These are phyloP conservation scores for Elongisporangium undulatum DNA, from an alignment of 352 stramenopile species.

Conservation along the genomic window DNA sequence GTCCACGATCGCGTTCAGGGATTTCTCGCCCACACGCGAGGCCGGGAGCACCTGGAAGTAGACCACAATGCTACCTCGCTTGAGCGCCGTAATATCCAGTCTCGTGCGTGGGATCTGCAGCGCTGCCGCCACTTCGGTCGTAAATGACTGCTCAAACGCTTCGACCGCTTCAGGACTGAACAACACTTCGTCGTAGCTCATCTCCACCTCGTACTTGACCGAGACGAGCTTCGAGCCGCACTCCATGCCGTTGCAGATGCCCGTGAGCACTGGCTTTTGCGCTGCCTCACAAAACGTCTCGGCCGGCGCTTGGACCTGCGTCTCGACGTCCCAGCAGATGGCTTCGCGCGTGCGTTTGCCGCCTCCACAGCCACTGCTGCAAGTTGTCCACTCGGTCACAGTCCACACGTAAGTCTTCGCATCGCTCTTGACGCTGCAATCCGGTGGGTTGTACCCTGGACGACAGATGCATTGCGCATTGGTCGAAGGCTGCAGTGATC, in stretches of 20 bases:
- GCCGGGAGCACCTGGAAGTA: slow-evolving; percentile 65
- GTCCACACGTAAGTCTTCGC: slow-evolving; percentile 38
- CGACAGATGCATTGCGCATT: slow-evolving; percentile 59
- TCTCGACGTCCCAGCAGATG: slow-evolving; percentile 29
- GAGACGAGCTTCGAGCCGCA: slow-evolving; percentile 66
- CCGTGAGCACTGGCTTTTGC: slow-evolving; percentile 46
- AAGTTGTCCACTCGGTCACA: slow-evolving; percentile 51
- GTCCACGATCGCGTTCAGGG: slow-evolving; percentile 66
- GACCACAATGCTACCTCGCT: slow-evolving; percentile 55
- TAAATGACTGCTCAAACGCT: slow-evolving; percentile 64
- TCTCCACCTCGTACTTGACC: slow-evolving; percentile 66
- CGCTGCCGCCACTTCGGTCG: slow-evolving; percentile 52
- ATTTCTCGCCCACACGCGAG: slow-evolving; percentile 49
- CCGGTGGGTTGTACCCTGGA: slow-evolving; percentile 48
- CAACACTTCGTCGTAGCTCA: slow-evolving; percentile 71
- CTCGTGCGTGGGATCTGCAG: slow-evolving; percentile 53
- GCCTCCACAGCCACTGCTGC: slow-evolving; percentile 58
- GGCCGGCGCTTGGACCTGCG: slow-evolving; percentile 15
- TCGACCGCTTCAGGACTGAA: slow-evolving; percentile 45
- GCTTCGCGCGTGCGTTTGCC: slow-evolving; percentile 39
- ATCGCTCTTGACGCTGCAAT: slow-evolving; percentile 58
- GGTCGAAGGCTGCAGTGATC: slow-evolving; percentile 9
- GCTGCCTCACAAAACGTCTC: slow-evolving; percentile 21
- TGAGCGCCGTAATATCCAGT: slow-evolving; percentile 48
- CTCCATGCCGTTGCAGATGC: slow-evolving; percentile 75